Evolutionary conservation across 2,329 filamentous ascomycete genomes (phyloP).

Genomic region (Colletotrichum sublineola): DNA sequence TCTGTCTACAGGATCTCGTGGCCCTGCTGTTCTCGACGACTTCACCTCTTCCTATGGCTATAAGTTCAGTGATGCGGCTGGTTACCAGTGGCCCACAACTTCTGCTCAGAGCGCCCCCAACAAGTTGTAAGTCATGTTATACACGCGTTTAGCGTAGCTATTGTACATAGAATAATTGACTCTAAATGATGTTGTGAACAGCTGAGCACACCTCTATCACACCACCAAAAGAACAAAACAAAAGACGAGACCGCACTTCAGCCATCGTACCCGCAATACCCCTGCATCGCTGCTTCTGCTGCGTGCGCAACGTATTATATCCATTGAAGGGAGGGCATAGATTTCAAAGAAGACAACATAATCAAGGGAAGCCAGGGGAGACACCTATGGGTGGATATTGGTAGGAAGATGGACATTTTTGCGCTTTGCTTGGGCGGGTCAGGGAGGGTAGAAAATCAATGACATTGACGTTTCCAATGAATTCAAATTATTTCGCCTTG

Average conservation of each 20-base stretch:
- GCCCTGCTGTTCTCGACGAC: conserved; percentile 95
- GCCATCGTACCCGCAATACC: conserved; percentile 30
- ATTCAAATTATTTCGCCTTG: too few relatives aligned
- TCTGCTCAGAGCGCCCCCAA: conserved; percentile 73
- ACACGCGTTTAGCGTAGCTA: conserved; percentile 36
- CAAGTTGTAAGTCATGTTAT: conserved; percentile 78
- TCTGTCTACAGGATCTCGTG: conserved; percentile 82
- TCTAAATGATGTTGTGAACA: conserved; percentile 40
- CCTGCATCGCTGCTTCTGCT: conserved; percentile 12
- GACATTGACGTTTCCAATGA: conserved; percentile 40
- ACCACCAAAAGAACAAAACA: conserved; percentile 22
- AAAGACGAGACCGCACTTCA: conserved; percentile 10
- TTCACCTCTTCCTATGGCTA: conserved; percentile 99
- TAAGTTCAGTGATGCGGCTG: conserved; percentile 97
- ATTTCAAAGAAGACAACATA: conserved; percentile 38
- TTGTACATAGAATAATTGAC: conserved; percentile 41
- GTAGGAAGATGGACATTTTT: conserved; percentile 34
- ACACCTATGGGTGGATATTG: conserved; percentile 27
- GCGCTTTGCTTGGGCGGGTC: conserved; percentile 32
- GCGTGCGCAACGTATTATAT: conserved; percentile 39
- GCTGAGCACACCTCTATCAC: conserved; percentile 35
- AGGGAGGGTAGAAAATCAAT: conserved; percentile 39
- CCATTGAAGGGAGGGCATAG: conserved; percentile 41
- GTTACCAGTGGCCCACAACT: conserved; percentile 94
- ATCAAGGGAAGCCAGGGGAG: conserved; percentile 35